Base-by-base conservation (phyloP, 1,139 yeast genomes). In the Saccharomyces uvarum region DNA sequence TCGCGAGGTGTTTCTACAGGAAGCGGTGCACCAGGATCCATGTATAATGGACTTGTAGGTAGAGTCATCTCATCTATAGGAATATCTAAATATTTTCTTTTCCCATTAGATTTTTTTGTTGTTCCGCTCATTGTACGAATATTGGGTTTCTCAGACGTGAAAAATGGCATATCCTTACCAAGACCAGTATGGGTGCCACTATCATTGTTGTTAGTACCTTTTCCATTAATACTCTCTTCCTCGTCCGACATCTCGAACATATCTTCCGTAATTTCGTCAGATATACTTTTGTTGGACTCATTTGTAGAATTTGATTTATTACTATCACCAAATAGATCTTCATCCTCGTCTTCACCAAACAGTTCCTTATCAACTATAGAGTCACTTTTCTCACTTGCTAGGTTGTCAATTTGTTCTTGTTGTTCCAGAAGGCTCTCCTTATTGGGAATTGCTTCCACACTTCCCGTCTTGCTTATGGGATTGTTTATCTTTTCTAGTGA, bases 11-110 rank as follows among this genome's bases (percentile, higher is more conserved):
- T 83, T 2, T 83, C 82, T 29, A 79, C 71, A 0, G 95, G 91
- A 2, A 82, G 72, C 1, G 95, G 95, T 0, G 95, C 93, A 47
- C 95, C 95, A 0, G 95, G 95, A 65, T 86, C 95, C 52, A 76
- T 79, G 62, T 86, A 86, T n/a, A 80, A 72, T 0, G 86, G 86
- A 2, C 76, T 71, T 11, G 68, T 62, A 28, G 75, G 68, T 11
- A 78, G 61, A 0, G 81, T 77, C 79, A 82, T 81, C 62, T 82
- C 81, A 55, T 81, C 82, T 53, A 77, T 74, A 0, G 86, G 86
- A 33, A 82, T 81, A 62, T 82, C 85, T 53, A 79, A 54, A 38
- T 68, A 66, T 47, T 65, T 64, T 48, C 71, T 61, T 50, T 72
- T 68, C 47, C 53, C 42, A 5, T 50, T 50, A 9, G 57, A 38